Percentiles rank a stretch among this genome's conserved stretches.
Conservation (phyloP, 2,329 filamentous ascomycete species). For the Aureobasidium lini region DNA sequence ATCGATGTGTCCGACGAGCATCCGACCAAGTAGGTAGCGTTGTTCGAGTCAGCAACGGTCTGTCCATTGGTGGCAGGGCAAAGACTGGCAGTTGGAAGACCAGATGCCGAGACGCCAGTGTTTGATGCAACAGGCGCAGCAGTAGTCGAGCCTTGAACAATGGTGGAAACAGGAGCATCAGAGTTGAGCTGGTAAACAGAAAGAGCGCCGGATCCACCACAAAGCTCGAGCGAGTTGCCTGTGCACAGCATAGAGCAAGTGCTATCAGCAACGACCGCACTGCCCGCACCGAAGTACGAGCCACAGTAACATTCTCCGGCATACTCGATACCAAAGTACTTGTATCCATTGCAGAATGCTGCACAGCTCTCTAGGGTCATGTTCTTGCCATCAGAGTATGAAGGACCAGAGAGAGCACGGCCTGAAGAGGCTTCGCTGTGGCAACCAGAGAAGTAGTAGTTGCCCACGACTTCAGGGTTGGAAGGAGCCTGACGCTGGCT, state of each 20-base stretch:
- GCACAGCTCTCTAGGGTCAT: constrained; percentile 37
- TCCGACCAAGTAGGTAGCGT: constrained; percentile 3
- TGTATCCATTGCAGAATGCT: constrained; percentile 28
- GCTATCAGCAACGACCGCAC: constrained; percentile 14
- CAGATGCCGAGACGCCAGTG: constrained; percentile 6
- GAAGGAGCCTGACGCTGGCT: constrained; percentile 18
- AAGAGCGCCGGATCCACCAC: constrained; percentile 24
- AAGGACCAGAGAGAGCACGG: constrained; percentile 22
- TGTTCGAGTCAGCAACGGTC: constrained; percentile 11
- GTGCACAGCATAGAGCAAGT: constrained; percentile 25
- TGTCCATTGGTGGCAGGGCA: constrained; percentile 16
- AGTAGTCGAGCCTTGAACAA: constrained; percentile 12
- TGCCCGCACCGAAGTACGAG: constrained; percentile 19
- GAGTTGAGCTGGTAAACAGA: constrained; percentile 20
- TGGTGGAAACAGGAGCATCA: constrained; percentile 13
- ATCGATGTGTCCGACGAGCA: constrained; percentile 7
- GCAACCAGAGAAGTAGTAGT: constrained; percentile 24
- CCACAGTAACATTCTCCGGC: constrained; percentile 31
- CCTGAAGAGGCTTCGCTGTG: constrained; percentile 24
- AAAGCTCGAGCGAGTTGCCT: constrained; percentile 23
- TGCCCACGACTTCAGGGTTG: constrained; percentile 23
- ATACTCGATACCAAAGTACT: constrained; percentile 34
- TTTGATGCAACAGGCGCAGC: constrained; percentile 7
- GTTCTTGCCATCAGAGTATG: constrained; percentile 20
- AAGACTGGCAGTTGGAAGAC: constrained; percentile 16